phyloP scores from a whole-genome alignment of 202 grass and related monocot species.

The Schoenoplectus triqueter region DNA sequence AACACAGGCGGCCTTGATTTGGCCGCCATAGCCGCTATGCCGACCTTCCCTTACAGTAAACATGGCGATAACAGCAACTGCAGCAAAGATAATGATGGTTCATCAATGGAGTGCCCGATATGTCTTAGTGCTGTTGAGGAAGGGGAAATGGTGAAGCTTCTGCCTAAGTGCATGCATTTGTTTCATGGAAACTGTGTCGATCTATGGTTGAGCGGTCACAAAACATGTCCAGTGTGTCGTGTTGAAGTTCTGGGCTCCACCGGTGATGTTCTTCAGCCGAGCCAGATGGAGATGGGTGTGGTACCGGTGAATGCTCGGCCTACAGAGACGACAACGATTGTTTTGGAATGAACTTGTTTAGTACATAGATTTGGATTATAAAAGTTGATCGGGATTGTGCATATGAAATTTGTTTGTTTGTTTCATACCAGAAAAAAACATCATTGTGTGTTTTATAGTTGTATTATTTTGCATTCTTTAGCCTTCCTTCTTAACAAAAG shows the following conservation, averaged over 20 bases:
- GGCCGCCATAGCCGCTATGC: constrained; percentile 54
- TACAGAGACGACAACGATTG: constrained; percentile 31
- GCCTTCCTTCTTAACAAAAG: too few species aligned
- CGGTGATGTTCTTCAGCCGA: background rate
- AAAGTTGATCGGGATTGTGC: too few species aligned
- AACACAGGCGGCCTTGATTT: constrained; percentile 41
- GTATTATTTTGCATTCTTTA: too few species aligned
- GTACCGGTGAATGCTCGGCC: background rate
- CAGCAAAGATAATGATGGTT: background rate
- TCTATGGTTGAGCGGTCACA: constrained; percentile 59
- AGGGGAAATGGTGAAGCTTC: constrained; percentile 69
- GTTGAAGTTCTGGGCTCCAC: constrained; percentile 36
- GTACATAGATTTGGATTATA: too few species aligned
- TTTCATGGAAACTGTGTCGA: constrained; percentile 75
- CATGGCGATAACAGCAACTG: background rate
- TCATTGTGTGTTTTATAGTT: too few species aligned
- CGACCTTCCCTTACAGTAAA: constrained; percentile 50
- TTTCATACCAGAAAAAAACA: too few species aligned
- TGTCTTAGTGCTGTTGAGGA: constrained; percentile 77
- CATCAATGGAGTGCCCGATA: constrained; percentile 60
- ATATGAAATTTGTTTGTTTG: too few species aligned
- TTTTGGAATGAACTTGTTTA: constrained; percentile 33
- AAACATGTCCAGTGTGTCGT: constrained; percentile 85
- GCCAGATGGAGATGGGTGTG: background rate
- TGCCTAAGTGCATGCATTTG: constrained; percentile 71